Conservation (phyloP, 768 basidiomycete species). For the Panaeolus cyanescens region DNA sequence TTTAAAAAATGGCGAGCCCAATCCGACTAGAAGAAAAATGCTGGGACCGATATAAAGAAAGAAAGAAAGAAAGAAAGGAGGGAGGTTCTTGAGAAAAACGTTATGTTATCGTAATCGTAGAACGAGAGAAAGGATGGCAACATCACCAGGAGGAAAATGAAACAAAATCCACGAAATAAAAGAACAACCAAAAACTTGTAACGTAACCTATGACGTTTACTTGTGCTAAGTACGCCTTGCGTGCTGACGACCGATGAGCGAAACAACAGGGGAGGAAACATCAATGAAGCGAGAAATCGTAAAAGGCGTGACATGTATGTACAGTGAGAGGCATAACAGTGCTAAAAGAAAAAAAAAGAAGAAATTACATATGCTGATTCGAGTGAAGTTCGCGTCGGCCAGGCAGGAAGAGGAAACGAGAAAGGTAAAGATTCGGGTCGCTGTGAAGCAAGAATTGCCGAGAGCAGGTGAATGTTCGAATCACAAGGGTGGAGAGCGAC, state of each 20-base stretch:
- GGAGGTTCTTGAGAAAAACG: not conserved
- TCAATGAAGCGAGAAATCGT: not conserved
- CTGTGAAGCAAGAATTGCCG: not conserved
- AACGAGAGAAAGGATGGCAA: not conserved
- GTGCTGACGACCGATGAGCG: not conserved
- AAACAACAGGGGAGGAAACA: not conserved
- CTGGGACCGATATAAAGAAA: not conserved
- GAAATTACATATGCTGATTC: not conserved
- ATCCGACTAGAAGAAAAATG: not conserved
- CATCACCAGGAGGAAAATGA: not conserved
- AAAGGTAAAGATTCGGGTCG: not conserved
- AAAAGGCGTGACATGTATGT: not conserved
- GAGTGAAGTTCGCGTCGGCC: not conserved
- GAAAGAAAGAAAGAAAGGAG: not conserved
- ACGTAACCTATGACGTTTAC: not conserved
- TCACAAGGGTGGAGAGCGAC: not conserved
- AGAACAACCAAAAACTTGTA: conserved; percentile 1
- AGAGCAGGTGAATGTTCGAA: too few relatives aligned
- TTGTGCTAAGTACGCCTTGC: not conserved
- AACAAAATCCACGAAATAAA: conserved; percentile 1
- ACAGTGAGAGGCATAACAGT: not conserved
- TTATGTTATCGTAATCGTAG: not conserved
- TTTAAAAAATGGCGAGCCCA: not conserved
- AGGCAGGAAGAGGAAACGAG: not conserved
- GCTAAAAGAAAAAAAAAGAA: not conserved